A percentile compares a stretch with the other conserved stretches of the same genome.
Conservation (phyloP, 2,329 filamentous ascomycete genomes). For the Xylariaceae sp. region DNA sequence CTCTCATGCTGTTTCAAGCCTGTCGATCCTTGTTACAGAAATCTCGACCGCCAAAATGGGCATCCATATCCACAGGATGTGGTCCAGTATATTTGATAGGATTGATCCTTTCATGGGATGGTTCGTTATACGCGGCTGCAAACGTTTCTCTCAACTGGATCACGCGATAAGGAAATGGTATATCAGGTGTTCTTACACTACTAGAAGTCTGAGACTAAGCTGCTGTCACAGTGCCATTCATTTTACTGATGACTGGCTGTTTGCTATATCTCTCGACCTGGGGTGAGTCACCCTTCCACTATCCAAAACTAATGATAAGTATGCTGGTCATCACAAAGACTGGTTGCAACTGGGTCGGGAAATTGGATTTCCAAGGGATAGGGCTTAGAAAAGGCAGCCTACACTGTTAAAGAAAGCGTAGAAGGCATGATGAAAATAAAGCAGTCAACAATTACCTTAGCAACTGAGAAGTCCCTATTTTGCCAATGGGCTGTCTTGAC, state of each 20-base stretch:
- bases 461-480: not conserved
- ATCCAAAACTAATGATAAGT: not conserved
- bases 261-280: conserved; percentile 13
- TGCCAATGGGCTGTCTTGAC: conserved; percentile 2
- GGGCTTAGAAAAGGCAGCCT: conserved; percentile 16
- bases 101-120: conserved; percentile 12
- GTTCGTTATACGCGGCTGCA: conserved; percentile 27
- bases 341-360: conserved; percentile 17
- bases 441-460: not conserved
- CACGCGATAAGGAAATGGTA: conserved; percentile 17
- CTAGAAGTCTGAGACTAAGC: too few relatives aligned
- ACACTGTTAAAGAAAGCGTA: conserved; percentile 17
- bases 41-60: conserved; percentile 29
- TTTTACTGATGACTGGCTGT: conserved; percentile 14
- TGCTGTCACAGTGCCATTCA: conserved; percentile 10
- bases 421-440: conserved; percentile 16
- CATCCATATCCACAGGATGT: conserved; percentile 28
- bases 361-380: conserved; percentile 15
- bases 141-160: conserved; percentile 33
- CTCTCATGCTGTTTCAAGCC: conserved; percentile 31
- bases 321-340: conserved; percentile 6
- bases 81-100: conserved; percentile 23
- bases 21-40: conserved; percentile 30
- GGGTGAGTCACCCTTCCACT: conserved; percentile 9
- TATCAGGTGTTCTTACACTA: too few relatives aligned